Percentiles rank a stretch among this genome's conserved stretches.
Conservation (phyloP, 148 eudicot genomes). For the Bassia scoparia region DNA sequence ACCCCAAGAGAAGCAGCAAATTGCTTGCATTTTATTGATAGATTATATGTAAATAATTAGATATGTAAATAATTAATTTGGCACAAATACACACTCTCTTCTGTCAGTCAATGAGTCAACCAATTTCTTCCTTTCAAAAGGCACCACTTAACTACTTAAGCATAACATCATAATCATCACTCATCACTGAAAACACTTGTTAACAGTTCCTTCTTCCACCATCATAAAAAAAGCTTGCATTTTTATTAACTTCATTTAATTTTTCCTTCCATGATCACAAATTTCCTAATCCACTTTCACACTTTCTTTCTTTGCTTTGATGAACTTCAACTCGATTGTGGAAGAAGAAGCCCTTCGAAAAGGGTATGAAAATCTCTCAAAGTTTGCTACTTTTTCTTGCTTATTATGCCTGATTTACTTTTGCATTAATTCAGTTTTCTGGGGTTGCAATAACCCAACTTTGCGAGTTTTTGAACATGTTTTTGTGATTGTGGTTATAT, state of each 20-base stretch:
- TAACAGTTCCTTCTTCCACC: not conserved
- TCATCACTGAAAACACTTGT: not conserved
- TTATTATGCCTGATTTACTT: not conserved
- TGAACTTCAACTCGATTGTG: not conserved
- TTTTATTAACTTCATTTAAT: not conserved
- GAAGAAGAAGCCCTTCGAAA: not conserved
- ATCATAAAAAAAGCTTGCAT: not conserved
- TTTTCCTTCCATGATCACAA: constrained; percentile 7
- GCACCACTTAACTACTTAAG: constrained; percentile 2
- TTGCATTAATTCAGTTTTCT: not conserved
- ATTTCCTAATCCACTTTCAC: constrained; percentile 4
- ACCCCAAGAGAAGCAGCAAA: too few species aligned
- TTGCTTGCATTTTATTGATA: too few species aligned
- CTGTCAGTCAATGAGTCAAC: not conserved
- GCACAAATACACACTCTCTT: too few species aligned
- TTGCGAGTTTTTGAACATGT: not conserved
- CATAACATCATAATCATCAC: not conserved
- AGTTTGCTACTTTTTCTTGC: not conserved
- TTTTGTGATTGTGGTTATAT: not conserved
- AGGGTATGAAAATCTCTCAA: not conserved
- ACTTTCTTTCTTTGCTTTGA: not conserved
- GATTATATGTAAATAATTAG: too few species aligned
- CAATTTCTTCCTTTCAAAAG: not conserved
- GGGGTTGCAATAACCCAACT: not conserved
- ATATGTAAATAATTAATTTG: too few species aligned